Evolutionary conservation across 371 early-diverging fungal species (phyloP), one percentile per base, ranked within the genome.

Genomic region (Mucor piriformis): DNA sequence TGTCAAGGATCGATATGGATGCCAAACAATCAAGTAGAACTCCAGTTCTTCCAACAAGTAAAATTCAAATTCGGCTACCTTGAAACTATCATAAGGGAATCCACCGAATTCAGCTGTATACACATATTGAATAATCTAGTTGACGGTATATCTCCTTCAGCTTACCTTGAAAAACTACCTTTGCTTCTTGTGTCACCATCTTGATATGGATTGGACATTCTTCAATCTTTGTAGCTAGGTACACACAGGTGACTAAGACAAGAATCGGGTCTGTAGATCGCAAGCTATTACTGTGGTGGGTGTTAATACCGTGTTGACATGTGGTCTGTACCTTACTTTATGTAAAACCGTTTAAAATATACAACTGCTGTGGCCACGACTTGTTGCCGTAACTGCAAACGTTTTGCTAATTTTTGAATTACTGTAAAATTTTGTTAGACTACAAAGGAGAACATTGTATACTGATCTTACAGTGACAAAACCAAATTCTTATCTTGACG

Each of bases 51-150:
- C 95, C 42, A 96, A 53, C 32, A 96, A 64, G 59, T 94, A 92
- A 70, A 92, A 93, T 66, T 96, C 96, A 72, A 91, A 93, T 50
- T 94, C 95, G 35, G 95, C 94, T 47, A 96, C 83, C 62, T 88
- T 83, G 13, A 81, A 69, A 34, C 85, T 78, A 21, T 92, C 92
- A 61, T 92, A 94, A 0, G 84, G 81, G 57, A 91, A 92, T 27
- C 76, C 79, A 24, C 77, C 77, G 67, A 78, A 72, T 23, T 81
- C 79, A 16, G 60, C 74, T 57, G 18, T 21, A 34, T 12, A 38
- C 12, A 46, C 16, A 29, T 34, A 20, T 48, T 44, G 29, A 13
- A n/a, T 24, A 49, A 32, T n/a, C n/a, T n/a, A n/a, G n/a, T n/a
- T n/a, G n/a, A n/a, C n/a, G n/a, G n/a, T n/a, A 50, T 18, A 21